A percentile compares a stretch with the other conserved stretches of the same genome.
phyloP scores from a whole-genome alignment of 2,329 filamentous ascomycete species.

The Aspergillus candidus region DNA sequence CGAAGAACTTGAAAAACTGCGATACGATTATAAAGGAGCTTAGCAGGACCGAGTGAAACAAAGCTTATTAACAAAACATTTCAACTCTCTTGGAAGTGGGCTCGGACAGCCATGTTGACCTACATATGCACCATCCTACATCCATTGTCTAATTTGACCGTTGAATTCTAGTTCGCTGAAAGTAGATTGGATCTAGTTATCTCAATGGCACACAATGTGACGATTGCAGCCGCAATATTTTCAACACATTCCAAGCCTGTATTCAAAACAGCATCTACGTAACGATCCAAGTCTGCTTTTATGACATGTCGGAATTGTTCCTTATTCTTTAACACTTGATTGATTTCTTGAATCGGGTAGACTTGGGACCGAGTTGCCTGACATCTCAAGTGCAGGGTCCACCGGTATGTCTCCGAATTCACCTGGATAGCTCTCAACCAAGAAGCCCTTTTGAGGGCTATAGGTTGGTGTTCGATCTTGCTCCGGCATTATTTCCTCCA shows the following conservation, averaged over 20 bases:
- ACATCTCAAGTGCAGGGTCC: constrained; percentile 36
- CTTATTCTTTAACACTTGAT: not conserved
- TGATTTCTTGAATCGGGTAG: constrained; percentile 3
- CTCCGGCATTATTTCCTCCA: constrained; percentile 19
- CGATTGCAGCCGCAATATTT: too few species aligned
- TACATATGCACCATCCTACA: not conserved
- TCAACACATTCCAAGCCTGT: too few species aligned
- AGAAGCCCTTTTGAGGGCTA: constrained; percentile 25
- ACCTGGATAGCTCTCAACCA: constrained; percentile 2
- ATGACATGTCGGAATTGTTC: not conserved
- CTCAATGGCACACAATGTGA: too few species aligned
- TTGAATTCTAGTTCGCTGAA: not conserved
- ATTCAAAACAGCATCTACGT: not conserved
- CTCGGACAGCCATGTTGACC: too few species aligned
- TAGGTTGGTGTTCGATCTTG: not conserved
- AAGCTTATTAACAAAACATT: not conserved
- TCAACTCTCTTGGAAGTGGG: not conserved
- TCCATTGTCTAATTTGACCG: not conserved
- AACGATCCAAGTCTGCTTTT: not conserved
- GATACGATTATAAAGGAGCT: constrained; percentile 39
- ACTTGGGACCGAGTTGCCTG: constrained; percentile 13
- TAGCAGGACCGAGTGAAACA: constrained; percentile 11
- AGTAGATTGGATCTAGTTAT: too few species aligned
- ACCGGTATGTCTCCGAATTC: constrained; percentile 34
- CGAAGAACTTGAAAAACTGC: constrained; percentile 31